Evolutionary conservation across 2,329 filamentous ascomycete genomes (phyloP).

Genomic region (Exophiala viscosa): DNA sequence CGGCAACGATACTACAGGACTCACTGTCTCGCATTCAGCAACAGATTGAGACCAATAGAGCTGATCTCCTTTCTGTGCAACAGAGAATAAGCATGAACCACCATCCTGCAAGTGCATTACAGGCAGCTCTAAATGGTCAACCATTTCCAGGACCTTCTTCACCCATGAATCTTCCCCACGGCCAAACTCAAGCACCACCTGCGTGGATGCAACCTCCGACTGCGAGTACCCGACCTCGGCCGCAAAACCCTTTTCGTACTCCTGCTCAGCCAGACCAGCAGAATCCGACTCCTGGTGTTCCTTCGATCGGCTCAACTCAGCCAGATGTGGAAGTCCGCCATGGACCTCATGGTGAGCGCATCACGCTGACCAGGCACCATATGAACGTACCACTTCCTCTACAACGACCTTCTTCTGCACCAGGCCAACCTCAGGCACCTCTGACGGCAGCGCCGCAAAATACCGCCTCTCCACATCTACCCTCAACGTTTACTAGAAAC

Average conservation of each 20-base stretch:
- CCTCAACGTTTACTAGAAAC: background rate
- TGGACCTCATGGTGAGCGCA: constrained; percentile 19
- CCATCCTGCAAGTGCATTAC: constrained; percentile 1
- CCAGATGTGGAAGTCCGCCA: constrained; percentile 7
- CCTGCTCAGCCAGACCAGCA: too few species aligned
- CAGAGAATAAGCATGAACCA: constrained; percentile 21
- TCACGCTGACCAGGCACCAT: constrained; percentile 12
- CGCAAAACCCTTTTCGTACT: too few species aligned
- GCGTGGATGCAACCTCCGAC: background rate
- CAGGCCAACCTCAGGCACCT: constrained; percentile 5
- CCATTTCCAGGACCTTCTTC: background rate
- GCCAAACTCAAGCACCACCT: constrained; percentile 4
- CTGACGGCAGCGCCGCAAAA: too few species aligned
- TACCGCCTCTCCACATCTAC: too few species aligned
- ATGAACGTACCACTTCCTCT: constrained; percentile 10
- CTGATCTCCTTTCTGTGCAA: constrained; percentile 19
- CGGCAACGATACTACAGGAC: constrained; percentile 14
- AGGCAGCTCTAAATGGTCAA: background rate
- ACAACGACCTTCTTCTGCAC: constrained; percentile 12
- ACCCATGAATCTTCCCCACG: too few species aligned
- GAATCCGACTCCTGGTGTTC: too few species aligned
- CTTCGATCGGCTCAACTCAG: background rate
- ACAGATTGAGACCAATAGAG: constrained; percentile 20
- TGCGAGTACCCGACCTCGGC: too few species aligned
- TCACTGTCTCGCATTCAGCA: constrained; percentile 19